Evolutionary conservation across 805 yeast genomes (phyloP), one percentile per base, ranked within the genome.

Genomic region (Candida ulmi): DNA sequence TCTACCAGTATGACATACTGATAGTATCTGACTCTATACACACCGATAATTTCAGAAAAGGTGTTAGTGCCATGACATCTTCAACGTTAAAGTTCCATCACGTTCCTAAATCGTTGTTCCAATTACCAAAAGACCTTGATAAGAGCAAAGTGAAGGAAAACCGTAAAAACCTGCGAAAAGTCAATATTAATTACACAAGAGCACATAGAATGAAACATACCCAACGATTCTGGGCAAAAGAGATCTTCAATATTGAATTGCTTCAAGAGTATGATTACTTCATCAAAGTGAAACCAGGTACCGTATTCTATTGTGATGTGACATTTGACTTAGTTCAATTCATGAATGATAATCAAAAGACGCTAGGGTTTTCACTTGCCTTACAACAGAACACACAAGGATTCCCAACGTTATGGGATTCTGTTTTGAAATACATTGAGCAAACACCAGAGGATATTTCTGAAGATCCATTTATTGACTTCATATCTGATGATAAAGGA

Each of bases 361-460:
- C 62, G 27, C 83, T 79, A 53, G 90, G 87, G 4, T 86, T 83
- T 51, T 75, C 81, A 3, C 62, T 83, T 37, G 70, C 86, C 2
- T 66, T 64, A 32, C 80, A 77, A 43, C 95, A 85, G 57, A 79
- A 74, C 55, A 65, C 63, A 37, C 79, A 74, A 32, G 86, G 95
- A 11, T 83, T 85, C 50, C 77, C 79, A 43, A 76, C 90, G 3
- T 68, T 88, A 46, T 88, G 96, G 95, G 67, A 76, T 6, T 71
- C 78, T 35, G 79, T 88, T 39, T 70, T 77, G 65, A 66, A 76
- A 30, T 88, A 83, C 59, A 69, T 82, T 43, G 63, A 71, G 42
- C 62, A 68, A 37, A 61, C 78, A 63, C 88, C 90, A 8, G 63
- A 77, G 36, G 71, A 68, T 45, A 57, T 86, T 23, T 75, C 78